Base-by-base conservation (phyloP, 768 basidiomycete genomes). In the Lactarius vividus region DNA sequence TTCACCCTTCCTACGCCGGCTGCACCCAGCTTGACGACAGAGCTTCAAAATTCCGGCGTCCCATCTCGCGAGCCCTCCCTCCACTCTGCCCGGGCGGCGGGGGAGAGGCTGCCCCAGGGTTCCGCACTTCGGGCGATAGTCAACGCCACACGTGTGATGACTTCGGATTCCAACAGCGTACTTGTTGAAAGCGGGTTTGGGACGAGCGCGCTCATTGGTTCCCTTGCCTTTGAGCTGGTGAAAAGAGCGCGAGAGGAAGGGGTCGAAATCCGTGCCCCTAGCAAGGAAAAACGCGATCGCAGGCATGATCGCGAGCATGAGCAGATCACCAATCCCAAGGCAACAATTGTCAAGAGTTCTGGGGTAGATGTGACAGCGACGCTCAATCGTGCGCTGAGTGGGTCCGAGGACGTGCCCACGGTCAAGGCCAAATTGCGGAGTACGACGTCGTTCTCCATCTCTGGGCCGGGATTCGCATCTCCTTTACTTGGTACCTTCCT, bases 91-190 rank as follows among this genome's bases (percentile, higher is more conserved):
- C 61, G 57, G n/a, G 33, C 52, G 6, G 7, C 52, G 2, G 72
- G 76, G 37, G 76, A 75, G 49, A 74, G 68, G 46, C 73, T 62
- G 8, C 77, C 73, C 0, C 91, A 93, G 71, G 89, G 91, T 1
- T 75, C 86, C 0, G 83, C 89, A 0, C 73, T 94, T 2, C 84
- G 85, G 7, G 92, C 92, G 1, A 92, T 94, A 62, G 83, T 84
- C 20, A 87, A 93, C 62, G 91, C 92, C 1, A 94, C 89, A 1
- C 85, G 92, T 3, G 88, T 94, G n/a, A 93, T 94, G 91, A 89
- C 89, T 0, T 81, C 85, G 2, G 91, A 91, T 70, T 83, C 92
- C 0, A 79, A 82, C 15, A 91, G 90, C 69, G 84, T 94, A 63
- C 82, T 94, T 11, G 82, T 83, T 0, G 88, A 93, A 73, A 82